These are phyloP conservation scores for Wickerhamiella kurtzmanii DNA, from an alignment of 805 yeast genomes.

Conservation along the genomic window DNA sequence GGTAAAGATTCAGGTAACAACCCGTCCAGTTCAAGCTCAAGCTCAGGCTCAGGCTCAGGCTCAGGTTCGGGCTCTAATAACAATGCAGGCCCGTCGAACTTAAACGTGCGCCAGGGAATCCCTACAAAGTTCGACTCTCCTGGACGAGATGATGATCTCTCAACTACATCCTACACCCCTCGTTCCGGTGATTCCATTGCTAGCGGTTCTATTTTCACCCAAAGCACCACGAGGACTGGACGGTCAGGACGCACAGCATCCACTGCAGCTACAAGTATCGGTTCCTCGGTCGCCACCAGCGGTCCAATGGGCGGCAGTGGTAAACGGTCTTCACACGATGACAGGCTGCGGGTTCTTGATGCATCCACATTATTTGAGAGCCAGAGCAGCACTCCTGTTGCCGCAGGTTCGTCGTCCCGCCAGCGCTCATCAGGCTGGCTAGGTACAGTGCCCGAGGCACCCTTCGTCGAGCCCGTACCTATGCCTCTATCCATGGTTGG, in stretches of 20 bases:
- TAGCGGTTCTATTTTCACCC: not conserved
- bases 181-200: not conserved
- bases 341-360: not conserved
- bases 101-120: not conserved
- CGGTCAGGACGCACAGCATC: not conserved
- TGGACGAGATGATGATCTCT: not conserved
- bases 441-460: not conserved
- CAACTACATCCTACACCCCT: not conserved
- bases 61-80: no score
- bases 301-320: not conserved
- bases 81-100: no score
- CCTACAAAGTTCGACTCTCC: not conserved
- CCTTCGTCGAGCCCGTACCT: not conserved
- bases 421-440: not conserved
- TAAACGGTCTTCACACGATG: not conserved
- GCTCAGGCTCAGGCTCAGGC: no score
- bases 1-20: not conserved
- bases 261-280: conserved; percentile 2
- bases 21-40: no score
- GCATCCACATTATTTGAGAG: not conserved
- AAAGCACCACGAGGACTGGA: not conserved
- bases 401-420: not conserved
- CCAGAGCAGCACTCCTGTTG: not conserved
- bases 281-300: not conserved
- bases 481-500: not conserved